Conservation (phyloP, 768 basidiomycete species). For the Psilocybe tampanensis region DNA sequence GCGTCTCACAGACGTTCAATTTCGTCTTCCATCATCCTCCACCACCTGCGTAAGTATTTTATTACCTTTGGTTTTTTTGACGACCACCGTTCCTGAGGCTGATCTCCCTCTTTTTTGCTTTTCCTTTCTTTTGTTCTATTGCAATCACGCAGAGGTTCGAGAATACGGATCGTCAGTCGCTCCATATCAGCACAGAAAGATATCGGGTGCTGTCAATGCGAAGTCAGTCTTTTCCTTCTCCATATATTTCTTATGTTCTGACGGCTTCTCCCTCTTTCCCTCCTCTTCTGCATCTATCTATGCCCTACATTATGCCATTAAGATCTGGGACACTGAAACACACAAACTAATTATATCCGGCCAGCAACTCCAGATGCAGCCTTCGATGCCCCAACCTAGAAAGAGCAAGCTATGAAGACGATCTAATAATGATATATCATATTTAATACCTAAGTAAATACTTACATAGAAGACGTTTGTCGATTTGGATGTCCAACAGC, state of each 20-base stretch:
- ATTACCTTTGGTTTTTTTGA: background rate
- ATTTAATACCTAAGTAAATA: too few species aligned
- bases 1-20: constrained; percentile 24
- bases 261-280: too few species aligned
- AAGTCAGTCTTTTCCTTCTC: constrained; percentile 16
- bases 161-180: constrained; percentile 23
- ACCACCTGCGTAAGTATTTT: constrained; percentile 12
- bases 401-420: background rate
- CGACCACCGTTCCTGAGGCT: too few species aligned
- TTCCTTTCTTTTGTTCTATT: background rate
- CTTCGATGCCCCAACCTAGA: constrained; percentile 1
- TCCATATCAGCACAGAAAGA: constrained; percentile 20
- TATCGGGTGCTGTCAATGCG: constrained; percentile 23
- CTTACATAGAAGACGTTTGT: background rate
- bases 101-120: background rate
- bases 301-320: background rate
- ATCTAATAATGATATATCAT: too few species aligned
- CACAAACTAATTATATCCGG: constrained; percentile 23
- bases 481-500: background rate
- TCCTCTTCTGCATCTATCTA: background rate
- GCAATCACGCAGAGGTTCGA: constrained; percentile 9
- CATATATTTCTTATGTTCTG: too few species aligned
- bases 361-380: constrained; percentile 17
- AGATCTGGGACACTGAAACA: constrained; percentile 27
- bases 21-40: constrained; percentile 18